These are phyloP conservation scores for Chrysoporthe puriensis DNA, from an alignment of 2,329 filamentous ascomycete species.

Conservation along the genomic window DNA sequence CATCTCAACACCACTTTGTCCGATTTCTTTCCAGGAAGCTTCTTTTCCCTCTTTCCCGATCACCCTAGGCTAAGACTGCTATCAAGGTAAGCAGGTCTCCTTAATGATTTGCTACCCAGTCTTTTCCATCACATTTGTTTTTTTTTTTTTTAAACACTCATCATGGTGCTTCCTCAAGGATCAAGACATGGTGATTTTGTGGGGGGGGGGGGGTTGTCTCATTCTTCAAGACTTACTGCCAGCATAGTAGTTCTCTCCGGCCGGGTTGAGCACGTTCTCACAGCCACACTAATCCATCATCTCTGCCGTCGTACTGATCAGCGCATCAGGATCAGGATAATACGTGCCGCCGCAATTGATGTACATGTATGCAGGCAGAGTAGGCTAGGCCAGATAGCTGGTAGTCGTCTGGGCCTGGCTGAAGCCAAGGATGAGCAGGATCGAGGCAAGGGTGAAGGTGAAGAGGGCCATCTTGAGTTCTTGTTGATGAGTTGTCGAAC, in stretches of 20 bases:
- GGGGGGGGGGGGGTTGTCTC: not conserved
- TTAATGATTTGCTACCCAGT: not conserved
- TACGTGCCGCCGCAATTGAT: not conserved
- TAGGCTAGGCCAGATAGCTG: not conserved
- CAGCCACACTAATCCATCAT: constrained; percentile 16
- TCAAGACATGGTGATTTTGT: not conserved
- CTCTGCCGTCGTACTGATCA: constrained; percentile 3
- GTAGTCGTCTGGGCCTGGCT: not conserved
- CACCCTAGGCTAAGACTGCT: too few species aligned
- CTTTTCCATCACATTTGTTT: too few species aligned
- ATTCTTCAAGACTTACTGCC: constrained; percentile 2
- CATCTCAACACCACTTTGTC: not conserved
- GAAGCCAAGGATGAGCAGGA: not conserved
- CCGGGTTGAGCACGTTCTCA: constrained; percentile 8
- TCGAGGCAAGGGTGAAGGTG: not conserved
- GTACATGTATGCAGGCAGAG: not conserved
- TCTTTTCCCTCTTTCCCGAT: too few species aligned
- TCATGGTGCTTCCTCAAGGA: not conserved
- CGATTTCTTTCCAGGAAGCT: too few species aligned
- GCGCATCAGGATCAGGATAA: not conserved
- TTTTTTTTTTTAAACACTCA: too few species aligned
- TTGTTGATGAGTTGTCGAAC: not conserved
- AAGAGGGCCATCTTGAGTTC: not conserved
- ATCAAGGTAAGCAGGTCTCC: not conserved
- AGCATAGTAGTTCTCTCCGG: not conserved